Evolutionary conservation across 129 eudicot genomes (phyloP).

Genomic region (Centaurea solstitialis): DNA sequence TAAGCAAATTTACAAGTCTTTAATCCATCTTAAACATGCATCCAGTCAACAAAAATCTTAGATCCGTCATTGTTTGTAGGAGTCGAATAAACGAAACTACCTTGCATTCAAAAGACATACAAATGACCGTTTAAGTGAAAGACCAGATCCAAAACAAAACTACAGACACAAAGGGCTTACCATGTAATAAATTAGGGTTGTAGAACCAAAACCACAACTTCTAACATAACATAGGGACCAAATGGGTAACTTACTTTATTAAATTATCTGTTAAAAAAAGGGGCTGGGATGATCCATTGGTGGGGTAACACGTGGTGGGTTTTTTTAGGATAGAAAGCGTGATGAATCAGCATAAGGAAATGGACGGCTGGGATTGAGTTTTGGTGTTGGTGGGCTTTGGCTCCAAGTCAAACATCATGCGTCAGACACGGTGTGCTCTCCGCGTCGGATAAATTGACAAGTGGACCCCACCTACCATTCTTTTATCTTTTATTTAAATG

Average conservation of each 20-base stretch:
- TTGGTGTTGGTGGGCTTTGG: constrained; percentile 16
- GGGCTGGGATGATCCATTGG: background rate
- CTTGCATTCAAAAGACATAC: background rate
- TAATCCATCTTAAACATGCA: too few relatives aligned
- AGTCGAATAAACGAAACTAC: background rate
- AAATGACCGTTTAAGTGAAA: background rate
- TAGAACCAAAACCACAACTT: background rate
- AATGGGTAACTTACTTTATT: background rate
- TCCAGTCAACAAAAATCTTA: too few relatives aligned
- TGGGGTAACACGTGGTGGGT: constrained; percentile 17
- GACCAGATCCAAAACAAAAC: background rate
- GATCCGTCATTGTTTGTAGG: background rate
- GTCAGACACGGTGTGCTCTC: constrained; percentile 46
- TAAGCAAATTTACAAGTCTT: too few relatives aligned
- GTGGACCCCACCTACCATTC: constrained; percentile 1
- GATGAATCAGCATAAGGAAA: constrained; percentile 23
- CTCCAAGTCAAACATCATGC: constrained; percentile 35
- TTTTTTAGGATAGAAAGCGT: constrained; percentile 16
- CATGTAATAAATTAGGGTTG: background rate
- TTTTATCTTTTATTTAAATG: background rate
- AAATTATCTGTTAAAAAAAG: background rate
- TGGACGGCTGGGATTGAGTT: constrained; percentile 31
- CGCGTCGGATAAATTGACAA: constrained; percentile 42
- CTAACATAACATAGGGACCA: background rate
- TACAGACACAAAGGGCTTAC: background rate